Conservation (phyloP, 176 grass and related monocot species). For the Avena atlantica region DNA sequence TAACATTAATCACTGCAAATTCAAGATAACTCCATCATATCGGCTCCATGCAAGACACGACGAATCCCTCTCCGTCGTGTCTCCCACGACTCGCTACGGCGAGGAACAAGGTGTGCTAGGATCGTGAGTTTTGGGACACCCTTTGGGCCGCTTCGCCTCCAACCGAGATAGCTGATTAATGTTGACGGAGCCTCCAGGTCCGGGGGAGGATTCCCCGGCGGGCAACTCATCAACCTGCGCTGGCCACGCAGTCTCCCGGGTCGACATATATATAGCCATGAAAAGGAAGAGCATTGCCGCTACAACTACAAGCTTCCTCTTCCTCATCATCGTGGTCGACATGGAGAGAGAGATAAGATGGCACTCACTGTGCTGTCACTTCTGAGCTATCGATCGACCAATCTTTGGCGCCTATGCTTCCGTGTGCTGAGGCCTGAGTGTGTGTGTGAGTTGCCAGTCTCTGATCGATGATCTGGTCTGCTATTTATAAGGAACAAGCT, state of each 20-base stretch:
- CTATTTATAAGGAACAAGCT: slow-evolving; percentile 21
- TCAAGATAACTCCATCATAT: neutral
- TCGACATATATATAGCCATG: neutral
- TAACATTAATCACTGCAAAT: no score
- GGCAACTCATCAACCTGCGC: neutral
- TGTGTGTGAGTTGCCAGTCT: neutral
- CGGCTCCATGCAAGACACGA: no score
- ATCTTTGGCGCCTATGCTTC: neutral
- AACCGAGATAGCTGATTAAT: neutral
- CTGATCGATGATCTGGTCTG: neutral
- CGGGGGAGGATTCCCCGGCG: slow-evolving; percentile 50
- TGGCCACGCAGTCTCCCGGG: slow-evolving; percentile 50
- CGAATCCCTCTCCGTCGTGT: no score
- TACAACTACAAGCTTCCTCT: neutral
- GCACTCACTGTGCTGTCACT: neutral
- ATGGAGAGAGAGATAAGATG: neutral
- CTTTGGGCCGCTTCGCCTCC: neutral
- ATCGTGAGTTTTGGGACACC: neutral
- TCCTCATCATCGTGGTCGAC: neutral
- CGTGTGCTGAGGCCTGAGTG: neutral
- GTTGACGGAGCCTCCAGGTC: slow-evolving; percentile 41
- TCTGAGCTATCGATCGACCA: neutral
- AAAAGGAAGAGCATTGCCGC: slow-evolving; percentile 26
- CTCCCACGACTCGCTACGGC: neutral
- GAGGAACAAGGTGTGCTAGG: neutral